Percentiles rank a stretch among this genome's conserved stretches.
phyloP scores from a whole-genome alignment of 305 asterid species.

The Fraxinus xanthoxyloides region DNA sequence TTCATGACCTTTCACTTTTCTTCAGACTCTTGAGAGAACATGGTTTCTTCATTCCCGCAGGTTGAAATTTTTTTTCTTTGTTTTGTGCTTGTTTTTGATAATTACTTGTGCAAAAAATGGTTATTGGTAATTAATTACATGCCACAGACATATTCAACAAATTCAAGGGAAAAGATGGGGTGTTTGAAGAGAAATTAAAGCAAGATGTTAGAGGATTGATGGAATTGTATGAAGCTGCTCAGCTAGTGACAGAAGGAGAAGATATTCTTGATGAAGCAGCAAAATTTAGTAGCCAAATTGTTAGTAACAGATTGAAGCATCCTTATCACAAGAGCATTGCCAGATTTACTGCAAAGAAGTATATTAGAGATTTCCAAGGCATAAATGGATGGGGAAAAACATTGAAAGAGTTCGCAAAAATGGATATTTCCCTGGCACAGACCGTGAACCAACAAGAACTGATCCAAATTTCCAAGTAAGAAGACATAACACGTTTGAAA shows the following conservation, averaged over 20 bases:
- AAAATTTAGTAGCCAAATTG: slow-evolving; percentile 21
- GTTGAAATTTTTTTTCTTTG: background rate
- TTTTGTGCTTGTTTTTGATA: background rate
- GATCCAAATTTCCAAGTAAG: slow-evolving; percentile 21
- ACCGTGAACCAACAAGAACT: slow-evolving; percentile 25
- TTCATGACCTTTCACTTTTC: slow-evolving; percentile 26
- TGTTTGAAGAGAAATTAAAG: slow-evolving; percentile 5
- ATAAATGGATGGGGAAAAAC: background rate
- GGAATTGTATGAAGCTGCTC: slow-evolving; percentile 47
- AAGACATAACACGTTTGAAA: background rate
- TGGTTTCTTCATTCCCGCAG: slow-evolving; percentile 22
- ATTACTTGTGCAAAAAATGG: background rate
- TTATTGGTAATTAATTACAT: background rate
- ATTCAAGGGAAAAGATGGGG: slow-evolving; percentile 32
- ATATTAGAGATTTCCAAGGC: slow-evolving; percentile 8
- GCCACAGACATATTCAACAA: slow-evolving; percentile 30
- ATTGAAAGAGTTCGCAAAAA: slow-evolving; percentile 9
- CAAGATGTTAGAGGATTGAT: slow-evolving; percentile 28
- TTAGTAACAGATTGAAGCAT: slow-evolving; percentile 18
- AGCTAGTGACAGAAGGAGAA: slow-evolving; percentile 40
- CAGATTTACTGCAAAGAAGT: slow-evolving; percentile 12
- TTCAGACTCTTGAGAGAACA: slow-evolving; percentile 40
- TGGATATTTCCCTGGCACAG: background rate
- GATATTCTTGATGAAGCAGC: slow-evolving; percentile 36
- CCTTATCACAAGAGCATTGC: slow-evolving; percentile 25